Evolutionary conservation across 345 rosid genomes (phyloP).

Genomic region (Gossypium rotundifolium): DNA sequence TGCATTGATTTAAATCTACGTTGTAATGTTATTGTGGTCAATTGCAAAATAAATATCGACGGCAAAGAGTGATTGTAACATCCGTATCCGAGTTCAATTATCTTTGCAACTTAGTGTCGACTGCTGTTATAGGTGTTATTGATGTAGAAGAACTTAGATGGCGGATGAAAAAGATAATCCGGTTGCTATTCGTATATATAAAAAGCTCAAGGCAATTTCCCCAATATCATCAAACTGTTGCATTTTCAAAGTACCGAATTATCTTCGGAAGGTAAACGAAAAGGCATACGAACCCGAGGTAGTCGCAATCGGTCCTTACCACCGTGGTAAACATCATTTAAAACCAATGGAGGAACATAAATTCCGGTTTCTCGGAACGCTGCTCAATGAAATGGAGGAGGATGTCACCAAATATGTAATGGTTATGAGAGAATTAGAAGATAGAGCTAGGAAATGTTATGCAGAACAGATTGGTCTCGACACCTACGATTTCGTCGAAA

Average conservation of each 20-base stretch:
- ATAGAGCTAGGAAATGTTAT: constrained; percentile 18
- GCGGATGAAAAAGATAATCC: background rate
- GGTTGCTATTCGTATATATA: background rate
- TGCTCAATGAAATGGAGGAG: constrained; percentile 2
- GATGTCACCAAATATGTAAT: background rate
- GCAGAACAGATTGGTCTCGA: background rate
- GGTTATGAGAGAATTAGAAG: constrained; percentile 13
- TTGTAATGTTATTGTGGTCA: too few species aligned
- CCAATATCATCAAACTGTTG: background rate
- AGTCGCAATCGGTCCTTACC: constrained; percentile 23
- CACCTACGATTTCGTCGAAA: constrained; percentile 15
- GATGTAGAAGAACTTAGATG: background rate
- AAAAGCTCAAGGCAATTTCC: background rate
- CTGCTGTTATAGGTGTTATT: too few species aligned
- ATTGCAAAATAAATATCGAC: too few species aligned
- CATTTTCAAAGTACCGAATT: constrained; percentile 15
- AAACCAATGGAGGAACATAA: constrained; percentile 18
- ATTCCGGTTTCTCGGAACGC: background rate
- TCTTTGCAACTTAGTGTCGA: too few species aligned
- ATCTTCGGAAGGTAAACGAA: constrained; percentile 10
- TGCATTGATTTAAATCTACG: too few species aligned
- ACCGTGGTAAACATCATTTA: constrained; percentile 8
- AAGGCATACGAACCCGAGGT: constrained; percentile 22
- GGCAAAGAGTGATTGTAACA: too few species aligned
- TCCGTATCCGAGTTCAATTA: too few species aligned